Conservation (phyloP, 768 basidiomycete species). For the Ramaria sp. region DNA sequence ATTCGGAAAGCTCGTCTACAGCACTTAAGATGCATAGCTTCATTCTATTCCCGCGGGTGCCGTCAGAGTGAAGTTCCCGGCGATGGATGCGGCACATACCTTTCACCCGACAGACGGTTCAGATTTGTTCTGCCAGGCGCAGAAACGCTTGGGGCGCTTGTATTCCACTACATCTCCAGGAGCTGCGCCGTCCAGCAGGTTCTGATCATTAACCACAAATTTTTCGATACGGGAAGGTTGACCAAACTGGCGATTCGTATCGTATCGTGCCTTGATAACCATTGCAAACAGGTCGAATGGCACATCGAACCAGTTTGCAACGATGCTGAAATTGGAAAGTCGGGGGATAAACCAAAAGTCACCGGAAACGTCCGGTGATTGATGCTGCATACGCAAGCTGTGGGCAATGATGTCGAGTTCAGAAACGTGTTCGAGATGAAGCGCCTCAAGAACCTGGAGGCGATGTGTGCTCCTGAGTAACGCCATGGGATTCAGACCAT, state of each 20-base stretch:
- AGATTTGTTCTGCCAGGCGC: neutral
- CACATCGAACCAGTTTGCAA: neutral
- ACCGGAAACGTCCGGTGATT: neutral
- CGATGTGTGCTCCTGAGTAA: neutral
- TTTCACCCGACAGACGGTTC: neutral
- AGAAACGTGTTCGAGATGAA: neutral
- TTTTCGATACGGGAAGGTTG: neutral
- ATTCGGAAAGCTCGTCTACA: too few relatives aligned
- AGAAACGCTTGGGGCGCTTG: neutral
- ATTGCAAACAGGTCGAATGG: neutral
- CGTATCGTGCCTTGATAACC: neutral
- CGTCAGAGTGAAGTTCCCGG: too few relatives aligned
- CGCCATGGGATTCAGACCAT: neutral
- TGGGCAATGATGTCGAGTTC: neutral
- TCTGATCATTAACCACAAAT: neutral
- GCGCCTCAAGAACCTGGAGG: neutral
- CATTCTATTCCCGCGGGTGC: too few relatives aligned
- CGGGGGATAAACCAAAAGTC: neutral
- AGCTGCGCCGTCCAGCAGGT: neutral
- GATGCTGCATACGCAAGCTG: neutral
- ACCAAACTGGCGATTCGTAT: neutral
- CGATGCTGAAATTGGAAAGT: neutral
- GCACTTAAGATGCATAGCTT: too few relatives aligned
- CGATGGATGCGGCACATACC: neutral
- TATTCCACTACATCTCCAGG: neutral